phyloP scores from a whole-genome alignment of 2,329 filamentous ascomycete genomes.

The Hymenoscyphus repandus region DNA sequence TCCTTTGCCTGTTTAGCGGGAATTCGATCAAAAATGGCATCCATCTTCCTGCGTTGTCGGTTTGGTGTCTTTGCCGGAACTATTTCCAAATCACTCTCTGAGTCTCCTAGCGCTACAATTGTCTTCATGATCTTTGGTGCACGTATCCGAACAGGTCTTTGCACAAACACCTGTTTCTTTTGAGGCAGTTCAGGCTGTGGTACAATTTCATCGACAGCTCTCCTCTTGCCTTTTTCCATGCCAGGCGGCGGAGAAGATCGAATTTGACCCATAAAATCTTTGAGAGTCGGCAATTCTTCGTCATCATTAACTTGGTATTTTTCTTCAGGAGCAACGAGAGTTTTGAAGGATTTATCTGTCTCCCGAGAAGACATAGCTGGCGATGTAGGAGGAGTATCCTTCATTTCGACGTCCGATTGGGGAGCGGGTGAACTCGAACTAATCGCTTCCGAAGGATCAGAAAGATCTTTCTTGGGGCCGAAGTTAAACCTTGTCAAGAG shows the following conservation, averaged over 20 bases:
- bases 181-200: conserved; percentile 5
- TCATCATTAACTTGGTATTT: conserved; percentile 2
- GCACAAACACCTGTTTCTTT: conserved; percentile 21
- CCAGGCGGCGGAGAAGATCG: conserved; percentile 19
- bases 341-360: conserved; percentile 28
- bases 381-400: conserved; percentile 69
- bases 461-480: conserved; percentile 36
- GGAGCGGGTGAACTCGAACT: conserved; percentile 49
- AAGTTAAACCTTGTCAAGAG: conserved; percentile 84
- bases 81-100: conserved; percentile 42
- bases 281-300: conserved; percentile 15
- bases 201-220: conserved; percentile 38
- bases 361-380: conserved; percentile 37
- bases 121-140: conserved; percentile 35
- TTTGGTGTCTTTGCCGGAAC: conserved; percentile 26
- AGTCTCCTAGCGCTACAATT: conserved; percentile 34
- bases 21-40: conserved; percentile 64
- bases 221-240: conserved; percentile 56
- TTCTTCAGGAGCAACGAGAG: background rate
- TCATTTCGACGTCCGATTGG: conserved; percentile 48
- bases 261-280: conserved; percentile 14
- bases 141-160: conserved; percentile 35
- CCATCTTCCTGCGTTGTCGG: conserved; percentile 43
- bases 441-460: conserved; percentile 35
- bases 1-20: conserved; percentile 60